Evolutionary conservation across 345 rosid genomes (phyloP).

Genomic region (Combretum micranthum): DNA sequence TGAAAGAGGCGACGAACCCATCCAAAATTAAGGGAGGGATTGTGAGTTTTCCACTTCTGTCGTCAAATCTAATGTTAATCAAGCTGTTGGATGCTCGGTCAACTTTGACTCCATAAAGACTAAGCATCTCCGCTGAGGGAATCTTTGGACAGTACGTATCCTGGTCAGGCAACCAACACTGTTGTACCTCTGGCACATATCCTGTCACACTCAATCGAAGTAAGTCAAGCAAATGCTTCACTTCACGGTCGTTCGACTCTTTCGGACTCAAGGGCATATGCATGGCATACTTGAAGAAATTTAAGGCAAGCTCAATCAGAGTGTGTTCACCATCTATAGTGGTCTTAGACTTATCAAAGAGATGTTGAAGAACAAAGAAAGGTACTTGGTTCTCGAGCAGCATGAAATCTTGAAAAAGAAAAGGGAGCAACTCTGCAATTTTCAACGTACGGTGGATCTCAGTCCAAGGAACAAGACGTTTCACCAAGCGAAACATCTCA

Average conservation of each 20-base stretch:
- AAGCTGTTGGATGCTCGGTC: conserved; percentile 25
- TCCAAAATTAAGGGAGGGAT: conserved; percentile 36
- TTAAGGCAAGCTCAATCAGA: conserved; percentile 25
- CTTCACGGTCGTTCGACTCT: neutral
- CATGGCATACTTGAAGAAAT: conserved; percentile 31
- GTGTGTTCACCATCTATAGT: conserved; percentile 4
- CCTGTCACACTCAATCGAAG: no score
- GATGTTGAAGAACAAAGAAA: conserved; percentile 29
- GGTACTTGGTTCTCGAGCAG: conserved; percentile 60
- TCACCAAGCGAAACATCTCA: conserved; percentile 38
- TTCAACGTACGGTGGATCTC: conserved; percentile 39
- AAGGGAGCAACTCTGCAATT: conserved; percentile 37
- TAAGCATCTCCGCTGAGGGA: conserved; percentile 38
- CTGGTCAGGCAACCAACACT: no score
- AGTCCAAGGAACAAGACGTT: conserved; percentile 15
- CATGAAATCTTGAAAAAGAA: conserved; percentile 36
- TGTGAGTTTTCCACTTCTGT: conserved; percentile 34
- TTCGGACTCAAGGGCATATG: conserved; percentile 12
- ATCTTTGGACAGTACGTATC: no score
- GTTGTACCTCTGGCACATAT: no score
- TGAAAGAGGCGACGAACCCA: conserved; percentile 20
- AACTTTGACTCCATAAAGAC: conserved; percentile 36
- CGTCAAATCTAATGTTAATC: conserved; percentile 27
- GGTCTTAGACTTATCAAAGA: conserved; percentile 18
- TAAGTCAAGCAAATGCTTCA: neutral